Conservation (phyloP, 345 rosid genomes). For the Citrus australasica region DNA sequence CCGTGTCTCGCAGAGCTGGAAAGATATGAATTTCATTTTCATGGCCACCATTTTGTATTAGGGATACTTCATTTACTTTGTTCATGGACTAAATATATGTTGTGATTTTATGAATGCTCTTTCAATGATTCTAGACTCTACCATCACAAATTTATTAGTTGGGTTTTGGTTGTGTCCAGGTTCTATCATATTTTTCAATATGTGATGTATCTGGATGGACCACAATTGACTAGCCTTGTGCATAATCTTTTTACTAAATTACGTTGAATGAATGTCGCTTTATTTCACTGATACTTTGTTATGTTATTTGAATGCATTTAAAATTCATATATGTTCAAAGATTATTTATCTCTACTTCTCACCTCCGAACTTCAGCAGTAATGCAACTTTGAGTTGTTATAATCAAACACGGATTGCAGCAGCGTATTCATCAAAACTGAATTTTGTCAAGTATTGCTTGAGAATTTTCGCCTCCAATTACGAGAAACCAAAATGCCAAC, state of each 20-base stretch:
- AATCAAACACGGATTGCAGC: too few relatives aligned
- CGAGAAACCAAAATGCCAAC: too few relatives aligned
- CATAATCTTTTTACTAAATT: neutral
- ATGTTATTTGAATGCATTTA: neutral
- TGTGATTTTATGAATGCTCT: neutral
- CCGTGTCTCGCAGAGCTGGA: constrained; percentile 20
- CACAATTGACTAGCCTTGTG: neutral
- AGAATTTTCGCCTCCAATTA: too few relatives aligned
- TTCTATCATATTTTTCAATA: too few relatives aligned
- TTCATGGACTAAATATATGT: neutral
- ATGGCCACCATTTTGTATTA: neutral
- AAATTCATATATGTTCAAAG: neutral
- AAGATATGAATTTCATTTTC: constrained; percentile 22
- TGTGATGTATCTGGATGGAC: neutral
- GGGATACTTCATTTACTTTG: neutral
- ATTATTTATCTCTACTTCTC: too few relatives aligned
- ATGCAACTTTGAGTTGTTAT: too few relatives aligned
- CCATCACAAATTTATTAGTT: neutral
- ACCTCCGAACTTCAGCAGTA: too few relatives aligned
- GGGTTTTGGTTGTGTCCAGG: neutral
- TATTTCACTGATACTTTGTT: neutral
- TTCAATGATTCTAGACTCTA: neutral
- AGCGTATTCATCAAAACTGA: too few relatives aligned
- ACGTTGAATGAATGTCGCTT: neutral
- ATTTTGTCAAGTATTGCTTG: too few relatives aligned